Evolutionary conservation across 2,329 filamentous ascomycete species (phyloP), one percentile per base, ranked within the genome.

Genomic region (Calonectria naviculata): DNA sequence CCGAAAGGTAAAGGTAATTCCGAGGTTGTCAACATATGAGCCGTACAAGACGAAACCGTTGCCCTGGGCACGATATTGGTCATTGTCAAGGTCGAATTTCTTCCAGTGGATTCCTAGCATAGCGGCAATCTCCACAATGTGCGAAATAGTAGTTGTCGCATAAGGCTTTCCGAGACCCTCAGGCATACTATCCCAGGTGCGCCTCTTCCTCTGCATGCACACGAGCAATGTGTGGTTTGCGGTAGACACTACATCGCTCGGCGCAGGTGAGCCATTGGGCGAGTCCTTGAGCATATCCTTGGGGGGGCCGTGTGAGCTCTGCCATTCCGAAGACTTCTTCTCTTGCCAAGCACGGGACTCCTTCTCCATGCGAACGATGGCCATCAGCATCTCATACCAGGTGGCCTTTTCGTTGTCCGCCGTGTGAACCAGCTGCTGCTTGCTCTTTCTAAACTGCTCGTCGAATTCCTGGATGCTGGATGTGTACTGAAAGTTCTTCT

Each of bases 41-140:
- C 83, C 81, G 2, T 75, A 77, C 1, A 84, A 56, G 34, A 82
- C 78, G 65, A 79, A 83, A 0, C 83, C 82, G 63, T 84, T 84
- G 7, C 82, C 82, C 26, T 84, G 79, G 0, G 81, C 82, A 6
- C 79, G 81, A 4, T 85, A 79, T 19, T 81, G 80, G 73, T 85
- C 81, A 4, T 77, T 73, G 10, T 76, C 78, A 1, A 81, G 77
- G 28, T 85, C 82, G 38, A 86, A 85, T 3, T 81, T 78, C 52
- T 80, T 85, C 85, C 85, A 86, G 64, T 85, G 78, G 6, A 86
- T 78, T 5, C 84, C 82, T 1, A 84, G 67, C 77, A 84, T 80
- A 10, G 77, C 80, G 0, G 80, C 81, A 5, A 83, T 78, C 71
- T 83, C 82, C 0, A 84, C 76, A 1, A 84, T 69, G 58, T 84